Percentiles rank a stretch among this genome's conserved stretches.
phyloP scores from a whole-genome alignment of 331 rosid genomes.

The Telfairia occidentalis region DNA sequence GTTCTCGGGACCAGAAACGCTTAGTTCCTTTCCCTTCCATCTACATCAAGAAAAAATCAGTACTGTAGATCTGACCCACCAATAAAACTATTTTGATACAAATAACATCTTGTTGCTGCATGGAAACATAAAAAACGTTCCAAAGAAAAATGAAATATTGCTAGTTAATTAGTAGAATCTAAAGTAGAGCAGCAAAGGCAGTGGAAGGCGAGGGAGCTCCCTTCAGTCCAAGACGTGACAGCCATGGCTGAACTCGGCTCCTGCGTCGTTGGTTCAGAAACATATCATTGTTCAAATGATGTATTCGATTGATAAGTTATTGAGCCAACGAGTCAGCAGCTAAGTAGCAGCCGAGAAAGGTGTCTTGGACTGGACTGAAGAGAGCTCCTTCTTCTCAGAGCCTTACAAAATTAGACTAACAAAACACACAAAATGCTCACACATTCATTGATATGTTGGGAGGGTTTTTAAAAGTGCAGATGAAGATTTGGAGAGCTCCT shows the following conservation, averaged over 20 bases:
- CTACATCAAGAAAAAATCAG: neutral
- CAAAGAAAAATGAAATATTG: neutral
- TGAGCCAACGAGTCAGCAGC: constrained; percentile 98
- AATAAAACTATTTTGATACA: no score
- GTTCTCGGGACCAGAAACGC: neutral
- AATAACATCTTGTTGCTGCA: no score
- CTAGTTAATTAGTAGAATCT: neutral
- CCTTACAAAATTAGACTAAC: neutral
- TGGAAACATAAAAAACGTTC: no score
- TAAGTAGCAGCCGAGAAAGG: constrained; percentile 21
- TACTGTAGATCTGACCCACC: neutral
- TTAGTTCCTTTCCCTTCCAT: neutral
- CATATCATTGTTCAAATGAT: constrained; percentile 19
- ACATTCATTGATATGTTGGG: no score
- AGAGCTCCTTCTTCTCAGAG: constrained; percentile 49
- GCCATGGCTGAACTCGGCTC: constrained; percentile 53
- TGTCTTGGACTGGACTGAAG: constrained; percentile 86
- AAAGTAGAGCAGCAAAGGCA: neutral
- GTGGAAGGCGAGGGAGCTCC: constrained; percentile 62
- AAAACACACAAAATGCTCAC: neutral
- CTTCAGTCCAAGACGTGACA: constrained; percentile 99
- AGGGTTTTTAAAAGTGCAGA: no score
- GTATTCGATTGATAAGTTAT: constrained; percentile 32
- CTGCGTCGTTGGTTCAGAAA: constrained; percentile 85
- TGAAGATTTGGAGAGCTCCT: no score